These are phyloP conservation scores for Nematodospora valgi DNA, from an alignment of 805 yeast genomes.

Conservation along the genomic window DNA sequence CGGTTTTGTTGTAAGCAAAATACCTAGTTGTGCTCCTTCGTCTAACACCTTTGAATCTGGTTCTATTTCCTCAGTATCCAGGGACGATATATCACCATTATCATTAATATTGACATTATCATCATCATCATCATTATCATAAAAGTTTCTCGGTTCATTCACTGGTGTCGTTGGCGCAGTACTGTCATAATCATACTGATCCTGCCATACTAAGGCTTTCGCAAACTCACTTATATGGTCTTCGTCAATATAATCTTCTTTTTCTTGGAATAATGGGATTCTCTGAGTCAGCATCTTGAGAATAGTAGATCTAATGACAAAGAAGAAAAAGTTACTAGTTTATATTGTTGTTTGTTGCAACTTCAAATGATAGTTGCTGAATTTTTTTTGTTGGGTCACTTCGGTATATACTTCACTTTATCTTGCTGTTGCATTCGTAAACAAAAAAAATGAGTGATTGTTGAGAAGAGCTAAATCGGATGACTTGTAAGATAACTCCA, in stretches of 20 bases:
- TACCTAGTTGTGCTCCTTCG: slow-evolving; percentile 2
- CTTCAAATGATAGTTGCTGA: too few species aligned
- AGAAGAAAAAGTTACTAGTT: too few species aligned
- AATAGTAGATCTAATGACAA: too few species aligned
- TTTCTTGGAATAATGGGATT: slow-evolving; percentile 15
- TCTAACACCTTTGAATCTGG: slow-evolving; percentile 1
- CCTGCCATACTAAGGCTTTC: slow-evolving; percentile 37
- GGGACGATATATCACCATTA: neutral
- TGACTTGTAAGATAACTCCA: too few species aligned
- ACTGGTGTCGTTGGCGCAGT: slow-evolving; percentile 3
- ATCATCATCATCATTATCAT: neutral
- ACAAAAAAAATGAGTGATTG: too few species aligned
- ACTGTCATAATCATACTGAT: slow-evolving; percentile 18
- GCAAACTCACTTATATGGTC: slow-evolving; percentile 39
- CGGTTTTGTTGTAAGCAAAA: slow-evolving; percentile 8
- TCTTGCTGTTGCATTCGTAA: too few species aligned
- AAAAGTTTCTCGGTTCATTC: neutral
- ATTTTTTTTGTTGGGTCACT: too few species aligned
- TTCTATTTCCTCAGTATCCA: slow-evolving; percentile 3
- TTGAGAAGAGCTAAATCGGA: too few species aligned
- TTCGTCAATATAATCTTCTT: slow-evolving; percentile 28
- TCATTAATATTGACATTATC: neutral
- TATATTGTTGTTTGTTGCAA: too few species aligned
- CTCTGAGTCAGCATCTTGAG: too few species aligned
- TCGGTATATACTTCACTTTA: too few species aligned